Conservation (phyloP, 805 yeast species). For the Kazachstania africana region DNA sequence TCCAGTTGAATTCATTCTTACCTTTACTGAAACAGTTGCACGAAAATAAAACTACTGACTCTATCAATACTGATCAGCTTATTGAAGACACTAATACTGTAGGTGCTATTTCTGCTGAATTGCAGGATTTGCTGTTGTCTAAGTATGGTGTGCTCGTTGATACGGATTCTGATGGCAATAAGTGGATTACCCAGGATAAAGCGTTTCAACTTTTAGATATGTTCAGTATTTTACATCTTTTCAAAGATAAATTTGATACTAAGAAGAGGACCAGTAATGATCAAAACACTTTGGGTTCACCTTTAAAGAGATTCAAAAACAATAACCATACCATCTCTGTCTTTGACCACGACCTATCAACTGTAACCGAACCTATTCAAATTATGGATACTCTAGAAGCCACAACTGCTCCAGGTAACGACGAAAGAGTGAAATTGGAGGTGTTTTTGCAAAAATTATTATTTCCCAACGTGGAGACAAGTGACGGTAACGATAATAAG, state of each 20-base stretch:
- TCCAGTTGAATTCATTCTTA: slow-evolving; percentile 14
- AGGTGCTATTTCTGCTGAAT: neutral
- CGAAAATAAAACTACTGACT: slow-evolving; percentile 1
- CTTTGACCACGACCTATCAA: no score
- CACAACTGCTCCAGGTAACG: slow-evolving; percentile 5
- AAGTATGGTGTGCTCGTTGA: slow-evolving; percentile 19
- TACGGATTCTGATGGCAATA: slow-evolving; percentile 16
- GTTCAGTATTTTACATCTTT: slow-evolving; percentile 10
- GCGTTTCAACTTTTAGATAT: slow-evolving; percentile 13
- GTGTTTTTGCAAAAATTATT: slow-evolving; percentile 21
- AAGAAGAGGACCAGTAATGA: slow-evolving; percentile 4
- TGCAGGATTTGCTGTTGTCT: slow-evolving; percentile 9
- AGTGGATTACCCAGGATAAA: slow-evolving; percentile 23
- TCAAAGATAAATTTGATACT: slow-evolving; percentile 7
- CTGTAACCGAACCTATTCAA: no score
- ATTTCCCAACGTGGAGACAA: slow-evolving; percentile 15
- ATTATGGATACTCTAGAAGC: no score
- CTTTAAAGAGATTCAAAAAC: slow-evolving; percentile 15
- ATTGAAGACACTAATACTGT: neutral
- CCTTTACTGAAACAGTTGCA: slow-evolving; percentile 15
- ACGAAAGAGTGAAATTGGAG: slow-evolving; percentile 21
- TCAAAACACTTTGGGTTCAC: slow-evolving; percentile 16
- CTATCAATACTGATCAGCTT: neutral
- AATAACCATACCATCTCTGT: neutral
- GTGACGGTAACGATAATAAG: neutral